Evolutionary conservation across 2,329 filamentous ascomycete genomes (phyloP).

Genomic region (Zarea fungicola): DNA sequence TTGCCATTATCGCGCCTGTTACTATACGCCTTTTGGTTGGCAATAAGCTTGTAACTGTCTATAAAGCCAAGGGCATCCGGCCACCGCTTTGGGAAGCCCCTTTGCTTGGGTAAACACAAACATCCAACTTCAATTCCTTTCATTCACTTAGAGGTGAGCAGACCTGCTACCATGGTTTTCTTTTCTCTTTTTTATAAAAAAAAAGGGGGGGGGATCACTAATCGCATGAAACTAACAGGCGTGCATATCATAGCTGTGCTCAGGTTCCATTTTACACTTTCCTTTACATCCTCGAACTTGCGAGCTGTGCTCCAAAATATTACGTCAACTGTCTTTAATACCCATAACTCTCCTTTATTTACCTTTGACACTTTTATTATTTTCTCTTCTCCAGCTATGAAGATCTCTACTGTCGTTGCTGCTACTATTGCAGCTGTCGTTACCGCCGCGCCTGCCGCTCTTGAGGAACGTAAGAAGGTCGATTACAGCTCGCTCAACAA

Average conservation of each 20-base stretch:
- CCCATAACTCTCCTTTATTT: slow-evolving; percentile 19
- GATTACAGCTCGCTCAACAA: slow-evolving; percentile 36
- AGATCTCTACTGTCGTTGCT: slow-evolving; percentile 41
- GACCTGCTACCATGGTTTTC: too few species aligned
- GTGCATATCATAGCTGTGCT: slow-evolving; percentile 7
- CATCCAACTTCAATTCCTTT: slow-evolving; percentile 1
- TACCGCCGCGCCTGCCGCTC: slow-evolving; percentile 37
- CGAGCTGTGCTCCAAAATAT: slow-evolving; percentile 20
- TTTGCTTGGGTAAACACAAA: slow-evolving; percentile 10
- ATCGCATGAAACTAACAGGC: slow-evolving; percentile 12
- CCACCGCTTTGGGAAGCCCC: slow-evolving; percentile 15
- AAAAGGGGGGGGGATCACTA: too few species aligned
- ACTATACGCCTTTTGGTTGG: too few species aligned
- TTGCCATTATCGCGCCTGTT: too few species aligned
- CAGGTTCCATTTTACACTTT: slow-evolving; percentile 16
- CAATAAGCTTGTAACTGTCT: too few species aligned
- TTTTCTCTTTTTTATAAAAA: too few species aligned
- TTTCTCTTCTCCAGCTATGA: slow-evolving; percentile 33
- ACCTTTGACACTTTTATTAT: slow-evolving; percentile 16
- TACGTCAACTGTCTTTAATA: slow-evolving; percentile 24
- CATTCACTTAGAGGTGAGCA: slow-evolving; percentile 12
- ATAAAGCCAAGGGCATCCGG: background rate
- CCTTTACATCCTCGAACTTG: slow-evolving; percentile 13
- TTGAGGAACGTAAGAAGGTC: slow-evolving; percentile 32
- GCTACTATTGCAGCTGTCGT: slow-evolving; percentile 40